Evolutionary conservation across 352 stramenopile genomes (phyloP).

Genomic region (Phytopythium oedochilum): DNA sequence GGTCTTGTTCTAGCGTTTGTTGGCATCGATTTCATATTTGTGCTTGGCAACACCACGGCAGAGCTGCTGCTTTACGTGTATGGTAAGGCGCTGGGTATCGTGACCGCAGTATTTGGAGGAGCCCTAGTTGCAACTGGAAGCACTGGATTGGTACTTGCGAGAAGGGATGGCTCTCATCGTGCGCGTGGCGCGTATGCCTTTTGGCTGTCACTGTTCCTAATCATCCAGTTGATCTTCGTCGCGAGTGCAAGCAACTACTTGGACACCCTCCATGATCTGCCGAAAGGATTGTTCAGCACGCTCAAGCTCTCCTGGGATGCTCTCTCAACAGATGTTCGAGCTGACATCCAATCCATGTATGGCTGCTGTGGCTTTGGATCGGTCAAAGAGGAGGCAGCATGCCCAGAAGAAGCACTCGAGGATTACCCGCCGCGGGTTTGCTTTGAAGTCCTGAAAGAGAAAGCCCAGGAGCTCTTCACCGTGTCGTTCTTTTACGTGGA

Average conservation of each 20-base stretch:
- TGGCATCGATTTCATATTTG: constrained; percentile 42
- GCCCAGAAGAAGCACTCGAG: constrained; percentile 47
- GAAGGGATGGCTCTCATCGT: constrained; percentile 19
- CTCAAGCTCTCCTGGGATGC: constrained; percentile 25
- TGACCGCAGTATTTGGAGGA: constrained; percentile 18
- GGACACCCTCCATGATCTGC: constrained; percentile 30
- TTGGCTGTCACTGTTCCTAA: constrained; percentile 19
- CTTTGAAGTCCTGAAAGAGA: constrained; percentile 13
- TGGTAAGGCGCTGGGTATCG: constrained; percentile 25
- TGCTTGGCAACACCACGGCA: constrained; percentile 47
- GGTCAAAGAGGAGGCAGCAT: constrained; percentile 24
- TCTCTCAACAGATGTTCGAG: constrained; percentile 12
- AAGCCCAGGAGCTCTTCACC: constrained; percentile 29
- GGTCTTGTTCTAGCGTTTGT: constrained; percentile 41
- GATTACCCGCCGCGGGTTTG: constrained; percentile 31
- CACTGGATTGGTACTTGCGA: constrained; percentile 19
- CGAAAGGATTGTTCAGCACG: constrained; percentile 14
- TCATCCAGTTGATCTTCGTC: constrained; percentile 30
- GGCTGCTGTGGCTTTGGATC: constrained; percentile 51
- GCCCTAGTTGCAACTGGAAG: constrained; percentile 18
- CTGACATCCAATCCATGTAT: constrained; percentile 31
- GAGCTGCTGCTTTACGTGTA: constrained; percentile 51
- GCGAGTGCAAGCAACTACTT: constrained; percentile 31
- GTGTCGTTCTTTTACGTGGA: constrained; percentile 35
- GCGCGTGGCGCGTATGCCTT: constrained; percentile 26